Percentiles rank a stretch among this genome's conserved stretches.
These are phyloP conservation scores for Magnaporthiopsis rhizophila DNA, from an alignment of 2,329 filamentous ascomycete species.

Conservation along the genomic window DNA sequence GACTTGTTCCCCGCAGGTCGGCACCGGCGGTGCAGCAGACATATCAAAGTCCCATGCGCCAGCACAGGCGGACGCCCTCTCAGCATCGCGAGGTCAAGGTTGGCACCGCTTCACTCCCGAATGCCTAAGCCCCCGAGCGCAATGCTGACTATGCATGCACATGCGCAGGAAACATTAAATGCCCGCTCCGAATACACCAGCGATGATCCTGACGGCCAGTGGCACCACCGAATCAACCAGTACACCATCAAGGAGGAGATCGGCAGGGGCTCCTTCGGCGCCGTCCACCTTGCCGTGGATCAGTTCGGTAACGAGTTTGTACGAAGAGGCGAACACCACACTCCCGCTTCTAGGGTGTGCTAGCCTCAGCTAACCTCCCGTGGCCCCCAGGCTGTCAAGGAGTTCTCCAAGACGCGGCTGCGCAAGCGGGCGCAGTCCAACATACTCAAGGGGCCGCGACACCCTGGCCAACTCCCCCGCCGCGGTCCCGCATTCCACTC, in stretches of 20 bases:
- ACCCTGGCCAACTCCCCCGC: neutral
- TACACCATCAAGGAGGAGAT: slow-evolving; percentile 94
- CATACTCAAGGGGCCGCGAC: slow-evolving; percentile 43
- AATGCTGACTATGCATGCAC: neutral
- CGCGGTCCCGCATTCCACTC: neutral
- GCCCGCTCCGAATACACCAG: slow-evolving; percentile 80
- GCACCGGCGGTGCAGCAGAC: slow-evolving; percentile 29
- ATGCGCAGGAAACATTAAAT: slow-evolving; percentile 76
- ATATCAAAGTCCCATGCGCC: slow-evolving; percentile 47
- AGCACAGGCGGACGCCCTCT: slow-evolving; percentile 50
- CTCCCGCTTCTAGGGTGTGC: neutral
- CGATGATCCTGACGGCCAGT: slow-evolving; percentile 72
- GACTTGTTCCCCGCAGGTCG: slow-evolving; percentile 25
- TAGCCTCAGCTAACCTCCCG: too few species aligned
- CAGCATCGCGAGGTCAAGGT: slow-evolving; percentile 52
- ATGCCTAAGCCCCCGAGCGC: too few species aligned
- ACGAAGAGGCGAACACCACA: slow-evolving; percentile 27
- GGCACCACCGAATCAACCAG: slow-evolving; percentile 86
- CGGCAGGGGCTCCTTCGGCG: slow-evolving; percentile 90
- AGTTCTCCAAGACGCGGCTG: slow-evolving; percentile 89
- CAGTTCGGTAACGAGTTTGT: slow-evolving; percentile 92
- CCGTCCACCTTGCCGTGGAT: slow-evolving; percentile 83
- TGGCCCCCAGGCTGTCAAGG: slow-evolving; percentile 71
- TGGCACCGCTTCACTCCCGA: slow-evolving; percentile 10
- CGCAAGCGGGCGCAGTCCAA: slow-evolving; percentile 87